These are phyloP conservation scores for Penicillium freii DNA, from an alignment of 2,329 filamentous ascomycete species.

Conservation along the genomic window DNA sequence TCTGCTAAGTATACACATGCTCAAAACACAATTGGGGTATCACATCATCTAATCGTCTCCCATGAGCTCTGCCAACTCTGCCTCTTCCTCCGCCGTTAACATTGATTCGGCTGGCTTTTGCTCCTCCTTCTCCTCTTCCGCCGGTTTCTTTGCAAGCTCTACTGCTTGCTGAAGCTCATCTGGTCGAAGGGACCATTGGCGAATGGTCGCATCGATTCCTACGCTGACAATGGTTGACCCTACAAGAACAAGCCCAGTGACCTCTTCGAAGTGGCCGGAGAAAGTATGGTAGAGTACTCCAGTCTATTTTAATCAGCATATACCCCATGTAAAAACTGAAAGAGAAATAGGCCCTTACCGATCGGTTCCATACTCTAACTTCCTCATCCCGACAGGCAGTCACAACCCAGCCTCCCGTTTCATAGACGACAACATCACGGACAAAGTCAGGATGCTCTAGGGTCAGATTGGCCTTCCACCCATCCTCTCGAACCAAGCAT, in stretches of 20 bases:
- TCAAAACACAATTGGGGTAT: slow-evolving; percentile 18
- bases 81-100: slow-evolving; percentile 87
- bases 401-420: slow-evolving; percentile 71
- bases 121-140: slow-evolving; percentile 47
- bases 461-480: slow-evolving; percentile 69
- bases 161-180: slow-evolving; percentile 58
- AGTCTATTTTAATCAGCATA: slow-evolving; percentile 47
- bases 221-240: slow-evolving; percentile 67
- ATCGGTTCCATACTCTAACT: slow-evolving; percentile 80
- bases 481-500: slow-evolving; percentile 67
- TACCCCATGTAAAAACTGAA: neutral
- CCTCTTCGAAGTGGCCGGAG: slow-evolving; percentile 86
- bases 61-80: slow-evolving; percentile 88
- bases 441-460: slow-evolving; percentile 88
- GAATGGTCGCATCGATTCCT: slow-evolving; percentile 83
- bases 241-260: slow-evolving; percentile 73
- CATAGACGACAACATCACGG: slow-evolving; percentile 69
- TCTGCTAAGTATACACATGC: neutral
- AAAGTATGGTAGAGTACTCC: slow-evolving; percentile 72
- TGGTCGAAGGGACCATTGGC: slow-evolving; percentile 74
- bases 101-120: slow-evolving; percentile 49
- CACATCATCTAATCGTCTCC: slow-evolving; percentile 55
- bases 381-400: slow-evolving; percentile 91
- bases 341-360: slow-evolving; percentile 34
- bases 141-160: slow-evolving; percentile 47